Evolutionary conservation across 768 basidiomycete genomes (phyloP), one percentile per base, ranked within the genome.

Genomic region (Calocybe cyanea): DNA sequence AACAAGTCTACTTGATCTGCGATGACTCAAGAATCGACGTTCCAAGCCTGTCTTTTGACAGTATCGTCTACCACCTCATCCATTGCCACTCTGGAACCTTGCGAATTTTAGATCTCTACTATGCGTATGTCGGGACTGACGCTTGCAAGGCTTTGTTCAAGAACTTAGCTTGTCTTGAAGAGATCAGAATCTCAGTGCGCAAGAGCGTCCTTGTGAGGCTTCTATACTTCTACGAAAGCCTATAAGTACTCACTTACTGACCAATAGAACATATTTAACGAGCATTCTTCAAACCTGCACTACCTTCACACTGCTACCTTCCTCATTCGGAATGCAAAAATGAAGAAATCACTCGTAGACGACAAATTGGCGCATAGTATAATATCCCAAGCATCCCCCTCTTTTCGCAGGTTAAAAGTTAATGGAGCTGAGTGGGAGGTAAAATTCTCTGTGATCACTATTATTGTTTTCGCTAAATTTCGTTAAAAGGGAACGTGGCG

Each of bases 381-480:
- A 14, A 52, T 69, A 47, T 38, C 33, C 0, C 50, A 46, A 15
- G 63, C 62, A 3, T 55, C 52, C 18, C 52, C 54, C 14, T 55
- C 54, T 11, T 52, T 74, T 8, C 53, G 65, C 44, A 49, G 59
- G 37, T 47, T 73, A 11, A 35, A 41, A 8, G 44, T 72, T n/a
- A 67, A 72, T 40, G 62, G 58, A 2, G 49, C 52, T 30, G 43
- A 37, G 21, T 69, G 66, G 62, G 62, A 70, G 65, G 71, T 70
- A 9, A 7, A 34, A 18, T 50, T 28, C 24, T 32, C 6, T 4
- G 7, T 37, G 38, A 28, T 5, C 11, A 5, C 5, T 28, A 28
- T 28, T 28, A 11, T n/a, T 7, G 10, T 25, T 38, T 21, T 1
- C 40, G n/a, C 21, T 33, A 9, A 35, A 36, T 40, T 28, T 38